These are phyloP conservation scores for Ophiostoma ips DNA, from an alignment of 2,329 filamentous ascomycete genomes.

Conservation along the genomic window DNA sequence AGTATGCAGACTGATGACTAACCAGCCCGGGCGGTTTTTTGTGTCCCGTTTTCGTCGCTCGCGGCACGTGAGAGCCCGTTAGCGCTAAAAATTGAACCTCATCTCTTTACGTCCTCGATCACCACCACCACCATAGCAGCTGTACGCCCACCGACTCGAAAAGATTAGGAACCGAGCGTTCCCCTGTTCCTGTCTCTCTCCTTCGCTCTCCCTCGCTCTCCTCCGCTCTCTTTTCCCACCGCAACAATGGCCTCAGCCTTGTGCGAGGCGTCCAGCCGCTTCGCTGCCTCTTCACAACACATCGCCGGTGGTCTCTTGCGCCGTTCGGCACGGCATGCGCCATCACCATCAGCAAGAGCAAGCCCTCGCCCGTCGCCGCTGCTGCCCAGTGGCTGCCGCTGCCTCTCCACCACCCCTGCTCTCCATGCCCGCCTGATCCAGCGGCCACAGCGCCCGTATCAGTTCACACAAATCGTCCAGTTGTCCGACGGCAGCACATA, in stretches of 20 bases:
- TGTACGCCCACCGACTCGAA: too few species aligned
- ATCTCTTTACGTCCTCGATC: background rate
- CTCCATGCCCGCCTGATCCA: constrained; percentile 74
- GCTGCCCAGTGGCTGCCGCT: background rate
- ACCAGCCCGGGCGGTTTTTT: background rate
- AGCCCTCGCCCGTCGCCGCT: background rate
- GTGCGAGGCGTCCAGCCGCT: constrained; percentile 1
- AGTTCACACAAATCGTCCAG: constrained; percentile 91
- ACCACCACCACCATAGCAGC: background rate
- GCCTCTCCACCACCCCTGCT: constrained; percentile 22
- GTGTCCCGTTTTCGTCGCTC: background rate
- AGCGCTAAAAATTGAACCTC: constrained; percentile 2
- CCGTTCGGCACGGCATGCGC: background rate
- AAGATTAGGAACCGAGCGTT: too few species aligned
- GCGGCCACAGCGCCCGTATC: constrained; percentile 85
- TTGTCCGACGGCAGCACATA: constrained; percentile 84
- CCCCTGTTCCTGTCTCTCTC: too few species aligned
- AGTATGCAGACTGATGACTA: too few species aligned
- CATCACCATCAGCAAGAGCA: too few species aligned
- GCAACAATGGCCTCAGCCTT: constrained; percentile 2
- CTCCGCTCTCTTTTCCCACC: too few species aligned
- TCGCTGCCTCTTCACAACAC: background rate
- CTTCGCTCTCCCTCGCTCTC: background rate
- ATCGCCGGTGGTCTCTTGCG: too few species aligned
- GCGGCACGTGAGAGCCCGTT: background rate